phyloP scores from a whole-genome alignment of 1,139 yeast genomes.

The Yamadazyma spencermartinsiae region DNA sequence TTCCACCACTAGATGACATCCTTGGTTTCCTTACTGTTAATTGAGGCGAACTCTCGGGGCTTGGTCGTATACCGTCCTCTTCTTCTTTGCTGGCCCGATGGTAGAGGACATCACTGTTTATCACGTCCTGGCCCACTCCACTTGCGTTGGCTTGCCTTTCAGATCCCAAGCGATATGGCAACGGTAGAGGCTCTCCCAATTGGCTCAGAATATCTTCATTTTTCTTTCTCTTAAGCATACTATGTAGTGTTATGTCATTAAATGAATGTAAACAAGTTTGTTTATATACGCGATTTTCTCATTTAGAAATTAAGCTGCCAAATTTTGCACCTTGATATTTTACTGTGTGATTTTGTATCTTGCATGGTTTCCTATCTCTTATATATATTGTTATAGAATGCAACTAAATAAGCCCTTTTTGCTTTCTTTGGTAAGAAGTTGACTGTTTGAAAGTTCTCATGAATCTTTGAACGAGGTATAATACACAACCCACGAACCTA shows the following conservation, averaged over 20 bases:
- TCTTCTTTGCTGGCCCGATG: constrained; percentile 6
- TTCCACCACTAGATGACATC: not conserved
- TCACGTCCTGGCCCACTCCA: constrained; percentile 4
- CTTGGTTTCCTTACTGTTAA: not conserved
- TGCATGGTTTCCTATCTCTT: not conserved
- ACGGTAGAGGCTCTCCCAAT: constrained; percentile 40
- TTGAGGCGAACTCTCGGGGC: constrained; percentile 1
- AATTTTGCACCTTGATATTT: not conserved
- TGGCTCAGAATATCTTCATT: constrained; percentile 14
- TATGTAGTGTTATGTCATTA: not conserved
- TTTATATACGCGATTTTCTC: not conserved
- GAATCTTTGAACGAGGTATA: constrained; percentile 52
- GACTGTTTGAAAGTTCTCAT: constrained; percentile 24
- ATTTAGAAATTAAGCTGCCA: too few relatives aligned
- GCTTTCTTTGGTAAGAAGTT: constrained; percentile 15
- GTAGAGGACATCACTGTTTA: constrained; percentile 9
- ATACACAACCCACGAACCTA: constrained; percentile 66
- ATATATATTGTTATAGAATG: too few relatives aligned
- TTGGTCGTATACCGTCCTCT: not conserved
- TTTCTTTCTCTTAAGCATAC: constrained; percentile 10
- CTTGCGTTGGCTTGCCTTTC: not conserved
- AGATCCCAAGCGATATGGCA: constrained; percentile 26
- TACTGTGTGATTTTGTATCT: not conserved
- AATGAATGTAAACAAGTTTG: constrained; percentile 1
- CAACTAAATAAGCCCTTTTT: constrained; percentile 15